These are phyloP conservation scores for Microstegium vimineum DNA, from an alignment of 176 grass and related monocot genomes.

Conservation along the genomic window DNA sequence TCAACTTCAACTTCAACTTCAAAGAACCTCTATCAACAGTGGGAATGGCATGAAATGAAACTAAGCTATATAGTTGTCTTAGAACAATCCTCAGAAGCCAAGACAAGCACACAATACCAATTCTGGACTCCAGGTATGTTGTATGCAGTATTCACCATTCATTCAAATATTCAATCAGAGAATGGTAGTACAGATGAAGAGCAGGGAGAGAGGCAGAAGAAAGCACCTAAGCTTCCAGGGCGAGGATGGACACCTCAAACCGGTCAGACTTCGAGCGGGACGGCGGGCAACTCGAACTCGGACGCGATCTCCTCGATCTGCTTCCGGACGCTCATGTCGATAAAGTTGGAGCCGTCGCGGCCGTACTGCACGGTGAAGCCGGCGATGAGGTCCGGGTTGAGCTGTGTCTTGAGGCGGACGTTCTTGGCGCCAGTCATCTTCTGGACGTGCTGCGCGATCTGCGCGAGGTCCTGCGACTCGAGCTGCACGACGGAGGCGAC, in stretches of 20 bases:
- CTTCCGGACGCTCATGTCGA: slow-evolving; percentile 91
- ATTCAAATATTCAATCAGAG: slow-evolving; percentile 7
- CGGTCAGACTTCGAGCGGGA: slow-evolving; percentile 48
- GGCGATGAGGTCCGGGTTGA: slow-evolving; percentile 72
- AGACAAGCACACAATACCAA: neutral
- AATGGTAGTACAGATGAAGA: slow-evolving; percentile 20
- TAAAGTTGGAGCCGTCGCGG: slow-evolving; percentile 51
- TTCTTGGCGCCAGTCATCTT: slow-evolving; percentile 67
- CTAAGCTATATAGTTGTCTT: neutral
- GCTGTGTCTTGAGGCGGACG: slow-evolving; percentile 72
- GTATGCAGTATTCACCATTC: slow-evolving; percentile 5
- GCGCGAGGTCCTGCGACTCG: slow-evolving; percentile 71
- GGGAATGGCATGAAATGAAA: neutral
- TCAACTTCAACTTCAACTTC: neutral
- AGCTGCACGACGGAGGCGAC: slow-evolving; percentile 84
- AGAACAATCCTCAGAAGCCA: neutral
- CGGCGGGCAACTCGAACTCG: slow-evolving; percentile 53
- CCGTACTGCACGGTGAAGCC: slow-evolving; percentile 90
- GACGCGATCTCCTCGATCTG: slow-evolving; percentile 78
- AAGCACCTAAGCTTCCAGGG: slow-evolving; percentile 34
- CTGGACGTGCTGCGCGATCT: slow-evolving; percentile 80
- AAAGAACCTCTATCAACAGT: neutral
- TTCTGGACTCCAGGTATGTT: neutral
- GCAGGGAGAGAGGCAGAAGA: slow-evolving; percentile 18
- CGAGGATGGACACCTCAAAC: neutral